phyloP scores from a whole-genome alignment of 2,329 filamentous ascomycete species.

The Neoscytalidium dimidiatum region DNA sequence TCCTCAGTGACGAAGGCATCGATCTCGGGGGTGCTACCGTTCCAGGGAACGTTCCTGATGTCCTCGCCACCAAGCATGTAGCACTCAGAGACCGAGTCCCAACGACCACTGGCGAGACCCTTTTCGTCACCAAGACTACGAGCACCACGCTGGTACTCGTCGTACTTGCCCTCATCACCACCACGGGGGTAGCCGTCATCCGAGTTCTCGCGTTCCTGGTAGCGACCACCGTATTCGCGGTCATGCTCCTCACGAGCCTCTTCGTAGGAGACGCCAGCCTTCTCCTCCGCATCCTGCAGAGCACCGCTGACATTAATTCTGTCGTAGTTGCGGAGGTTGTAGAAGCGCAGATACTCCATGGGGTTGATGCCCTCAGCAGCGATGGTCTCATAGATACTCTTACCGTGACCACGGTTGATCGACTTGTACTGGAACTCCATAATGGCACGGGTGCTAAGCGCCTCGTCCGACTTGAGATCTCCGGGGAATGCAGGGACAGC shows the following conservation, averaged over 20 bases:
- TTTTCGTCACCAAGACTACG: slow-evolving; percentile 52
- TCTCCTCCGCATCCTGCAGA: slow-evolving; percentile 62
- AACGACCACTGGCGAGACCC: slow-evolving; percentile 55
- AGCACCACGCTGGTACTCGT: slow-evolving; percentile 73
- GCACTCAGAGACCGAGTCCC: slow-evolving; percentile 76
- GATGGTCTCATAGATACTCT: slow-evolving; percentile 76
- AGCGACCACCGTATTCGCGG: slow-evolving; percentile 49
- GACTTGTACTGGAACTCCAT: slow-evolving; percentile 86
- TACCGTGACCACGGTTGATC: slow-evolving; percentile 70
- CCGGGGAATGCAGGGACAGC: slow-evolving; percentile 81
- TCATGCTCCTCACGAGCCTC: slow-evolving; percentile 66
- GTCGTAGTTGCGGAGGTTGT: slow-evolving; percentile 82
- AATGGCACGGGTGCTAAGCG: slow-evolving; percentile 77
- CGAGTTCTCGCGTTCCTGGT: slow-evolving; percentile 34
- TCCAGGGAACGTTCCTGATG: slow-evolving; percentile 65
- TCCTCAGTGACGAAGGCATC: slow-evolving; percentile 65
- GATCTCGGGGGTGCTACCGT: slow-evolving; percentile 57
- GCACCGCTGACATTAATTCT: slow-evolving; percentile 71
- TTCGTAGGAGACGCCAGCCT: slow-evolving; percentile 68
- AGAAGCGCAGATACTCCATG: slow-evolving; percentile 75
- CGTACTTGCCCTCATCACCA: slow-evolving; percentile 52
- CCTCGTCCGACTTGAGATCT: slow-evolving; percentile 71
- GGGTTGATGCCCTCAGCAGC: slow-evolving; percentile 68
- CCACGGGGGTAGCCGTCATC: slow-evolving; percentile 27
- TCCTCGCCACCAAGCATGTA: slow-evolving; percentile 80